Evolutionary conservation across 208 protist species (phyloP).

Genomic region (Kentomonas sorsogonicus): DNA sequence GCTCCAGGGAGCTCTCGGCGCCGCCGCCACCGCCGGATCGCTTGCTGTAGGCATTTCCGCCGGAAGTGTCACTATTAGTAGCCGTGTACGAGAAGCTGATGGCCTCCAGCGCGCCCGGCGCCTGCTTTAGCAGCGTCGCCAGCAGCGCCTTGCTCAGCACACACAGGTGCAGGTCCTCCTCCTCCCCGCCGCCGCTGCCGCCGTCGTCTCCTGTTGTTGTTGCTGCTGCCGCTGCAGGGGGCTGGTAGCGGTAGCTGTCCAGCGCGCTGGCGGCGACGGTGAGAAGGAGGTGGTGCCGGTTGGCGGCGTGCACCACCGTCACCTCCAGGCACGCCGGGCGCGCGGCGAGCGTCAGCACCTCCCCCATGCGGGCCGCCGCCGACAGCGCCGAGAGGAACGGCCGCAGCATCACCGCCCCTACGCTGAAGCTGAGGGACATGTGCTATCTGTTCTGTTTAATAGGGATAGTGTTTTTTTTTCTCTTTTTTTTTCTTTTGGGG

Average conservation of each 20-base stretch:
- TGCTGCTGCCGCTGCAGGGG: conserved; percentile 1
- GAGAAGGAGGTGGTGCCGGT: conserved; percentile 32
- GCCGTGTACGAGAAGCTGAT: no score
- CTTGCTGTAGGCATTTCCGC: conserved; percentile 1
- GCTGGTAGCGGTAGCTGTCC: conserved; percentile 24
- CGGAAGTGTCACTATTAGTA: background rate
- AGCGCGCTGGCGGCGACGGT: conserved; percentile 23
- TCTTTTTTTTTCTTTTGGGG: conserved; percentile 4
- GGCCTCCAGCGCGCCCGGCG: no score
- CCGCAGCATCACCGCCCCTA: background rate
- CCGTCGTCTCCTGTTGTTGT: conserved; percentile 3
- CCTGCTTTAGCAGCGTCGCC: background rate
- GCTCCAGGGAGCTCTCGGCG: no score
- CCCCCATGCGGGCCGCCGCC: conserved; percentile 29
- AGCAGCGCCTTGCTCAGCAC: background rate
- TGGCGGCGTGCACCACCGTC: conserved; percentile 23
- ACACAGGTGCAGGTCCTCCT: background rate
- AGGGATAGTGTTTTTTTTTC: background rate
- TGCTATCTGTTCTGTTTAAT: background rate
- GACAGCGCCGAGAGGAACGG: no score
- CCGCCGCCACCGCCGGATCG: no score
- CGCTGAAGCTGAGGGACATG: background rate
- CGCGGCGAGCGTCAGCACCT: conserved; percentile 34
- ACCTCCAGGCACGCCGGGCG: conserved; percentile 30
- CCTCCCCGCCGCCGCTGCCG: background rate